Conservation (phyloP, 2,329 filamentous ascomycete genomes). For the Sclerotinia borealis region DNA sequence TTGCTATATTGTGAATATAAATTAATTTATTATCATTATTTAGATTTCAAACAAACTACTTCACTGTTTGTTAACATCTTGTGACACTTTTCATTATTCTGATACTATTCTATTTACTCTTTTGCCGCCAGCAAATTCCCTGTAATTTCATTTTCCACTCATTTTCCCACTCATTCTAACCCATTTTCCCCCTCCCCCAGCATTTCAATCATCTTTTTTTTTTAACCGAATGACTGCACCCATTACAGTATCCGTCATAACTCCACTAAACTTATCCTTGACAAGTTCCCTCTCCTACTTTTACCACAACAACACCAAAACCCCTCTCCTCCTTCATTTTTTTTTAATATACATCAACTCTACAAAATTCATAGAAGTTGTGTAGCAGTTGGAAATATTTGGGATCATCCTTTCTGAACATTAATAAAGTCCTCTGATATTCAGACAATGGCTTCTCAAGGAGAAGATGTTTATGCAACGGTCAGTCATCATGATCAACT, state of each 20-base stretch:
- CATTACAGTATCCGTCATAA: too few relatives aligned
- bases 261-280: background rate
- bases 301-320: background rate
- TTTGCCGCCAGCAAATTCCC: background rate
- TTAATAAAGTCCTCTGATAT: background rate
- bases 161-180: background rate
- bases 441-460: slow-evolving; percentile 35
- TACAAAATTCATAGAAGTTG: background rate
- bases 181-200: background rate
- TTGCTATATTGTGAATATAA: too few relatives aligned
- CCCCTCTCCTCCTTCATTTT: background rate
- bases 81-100: background rate
- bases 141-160: background rate
- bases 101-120: background rate
- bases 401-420: too few relatives aligned
- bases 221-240: background rate
- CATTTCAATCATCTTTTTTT: background rate
- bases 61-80: too few relatives aligned
- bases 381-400: background rate
- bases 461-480: slow-evolving; percentile 61
- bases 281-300: background rate
- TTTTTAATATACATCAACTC: background rate
- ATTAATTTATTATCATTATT: too few relatives aligned
- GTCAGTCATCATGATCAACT: slow-evolving; percentile 35
- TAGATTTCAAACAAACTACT: background rate